These are phyloP conservation scores for Drechslera avenae DNA, from an alignment of 2,329 filamentous ascomycete genomes.

Conservation along the genomic window DNA sequence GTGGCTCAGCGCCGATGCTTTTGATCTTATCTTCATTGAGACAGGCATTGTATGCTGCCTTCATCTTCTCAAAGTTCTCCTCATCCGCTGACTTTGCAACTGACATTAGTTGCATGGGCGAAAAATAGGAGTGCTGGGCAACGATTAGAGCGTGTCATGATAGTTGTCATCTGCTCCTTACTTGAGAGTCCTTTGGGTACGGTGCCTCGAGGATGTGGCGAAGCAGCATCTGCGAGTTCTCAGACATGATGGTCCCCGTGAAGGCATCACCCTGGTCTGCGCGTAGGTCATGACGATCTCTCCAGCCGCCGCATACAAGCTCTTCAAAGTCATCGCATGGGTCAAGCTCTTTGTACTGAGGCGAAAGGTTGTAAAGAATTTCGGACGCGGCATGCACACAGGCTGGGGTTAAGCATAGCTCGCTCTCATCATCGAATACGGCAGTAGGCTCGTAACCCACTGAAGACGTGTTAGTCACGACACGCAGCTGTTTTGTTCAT, in stretches of 20 bases:
- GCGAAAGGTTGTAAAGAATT: slow-evolving; percentile 66
- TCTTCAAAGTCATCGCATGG: slow-evolving; percentile 73
- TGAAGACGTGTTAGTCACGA: slow-evolving; percentile 4
- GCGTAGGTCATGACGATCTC: slow-evolving; percentile 66
- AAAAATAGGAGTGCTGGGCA: slow-evolving; percentile 57
- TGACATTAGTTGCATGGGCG: slow-evolving; percentile 42
- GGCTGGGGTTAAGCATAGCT: slow-evolving; percentile 60
- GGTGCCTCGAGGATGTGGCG: slow-evolving; percentile 67
- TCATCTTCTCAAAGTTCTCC: slow-evolving; percentile 69
- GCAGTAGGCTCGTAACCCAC: slow-evolving; percentile 10
- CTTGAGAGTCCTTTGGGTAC: slow-evolving; percentile 49
- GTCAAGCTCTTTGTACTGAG: slow-evolving; percentile 66
- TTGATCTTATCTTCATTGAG: slow-evolving; percentile 65
- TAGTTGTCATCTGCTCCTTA: slow-evolving; percentile 7
- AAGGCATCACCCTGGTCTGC: slow-evolving; percentile 67
- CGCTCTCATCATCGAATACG: slow-evolving; percentile 13
- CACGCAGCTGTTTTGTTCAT: background rate
- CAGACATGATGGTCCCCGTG: slow-evolving; percentile 65
- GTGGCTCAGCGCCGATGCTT: slow-evolving; percentile 60
- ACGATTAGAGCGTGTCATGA: background rate
- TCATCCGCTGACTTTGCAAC: slow-evolving; percentile 56
- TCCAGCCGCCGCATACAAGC: slow-evolving; percentile 71
- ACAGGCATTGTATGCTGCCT: slow-evolving; percentile 68
- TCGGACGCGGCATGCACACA: slow-evolving; percentile 68
- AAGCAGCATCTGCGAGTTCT: slow-evolving; percentile 63